phyloP scores from a whole-genome alignment of 805 yeast species.

The Debaryomyces maramus region DNA sequence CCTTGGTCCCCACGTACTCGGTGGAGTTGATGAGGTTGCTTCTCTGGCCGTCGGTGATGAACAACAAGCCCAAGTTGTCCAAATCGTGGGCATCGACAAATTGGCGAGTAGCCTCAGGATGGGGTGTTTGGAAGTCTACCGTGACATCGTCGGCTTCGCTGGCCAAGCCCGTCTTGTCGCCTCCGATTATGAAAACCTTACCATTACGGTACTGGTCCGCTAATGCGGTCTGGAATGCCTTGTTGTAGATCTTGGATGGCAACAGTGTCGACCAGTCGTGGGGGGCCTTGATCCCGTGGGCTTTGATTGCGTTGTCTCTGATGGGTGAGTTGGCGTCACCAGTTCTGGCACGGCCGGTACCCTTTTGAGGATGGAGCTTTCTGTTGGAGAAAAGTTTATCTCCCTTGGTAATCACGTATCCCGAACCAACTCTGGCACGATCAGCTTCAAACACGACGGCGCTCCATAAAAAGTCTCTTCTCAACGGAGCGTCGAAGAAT shows the following conservation, averaged over 20 bases:
- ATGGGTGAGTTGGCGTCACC: constrained; percentile 97
- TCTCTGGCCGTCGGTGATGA: constrained; percentile 63
- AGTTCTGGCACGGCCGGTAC: constrained; percentile 90
- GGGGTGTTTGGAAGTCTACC: constrained; percentile 40
- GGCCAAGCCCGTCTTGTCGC: constrained; percentile 23
- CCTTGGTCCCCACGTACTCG: constrained; percentile 49
- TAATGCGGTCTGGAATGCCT: constrained; percentile 80
- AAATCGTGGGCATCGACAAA: constrained; percentile 52
- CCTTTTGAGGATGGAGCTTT: constrained; percentile 87
- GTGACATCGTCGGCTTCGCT: constrained; percentile 17
- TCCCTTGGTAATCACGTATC: constrained; percentile 82
- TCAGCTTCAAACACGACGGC: constrained; percentile 94
- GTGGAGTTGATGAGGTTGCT: constrained; percentile 63
- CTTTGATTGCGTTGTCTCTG: constrained; percentile 85
- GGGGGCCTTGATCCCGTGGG: constrained; percentile 87
- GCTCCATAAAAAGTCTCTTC: constrained; percentile 92
- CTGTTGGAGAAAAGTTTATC: constrained; percentile 82
- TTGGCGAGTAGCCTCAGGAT: constrained; percentile 48
- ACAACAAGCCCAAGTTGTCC: constrained; percentile 56
- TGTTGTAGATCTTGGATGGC: constrained; percentile 68
- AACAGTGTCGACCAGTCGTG: constrained; percentile 81
- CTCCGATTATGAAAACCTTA: constrained; percentile 69
- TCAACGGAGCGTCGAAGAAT: constrained; percentile 70
- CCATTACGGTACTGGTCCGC: constrained; percentile 80
- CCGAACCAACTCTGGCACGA: constrained; percentile 82